Evolutionary conservation across 139 green algal species (phyloP).

Genomic region (Coelastrella sp.): DNA sequence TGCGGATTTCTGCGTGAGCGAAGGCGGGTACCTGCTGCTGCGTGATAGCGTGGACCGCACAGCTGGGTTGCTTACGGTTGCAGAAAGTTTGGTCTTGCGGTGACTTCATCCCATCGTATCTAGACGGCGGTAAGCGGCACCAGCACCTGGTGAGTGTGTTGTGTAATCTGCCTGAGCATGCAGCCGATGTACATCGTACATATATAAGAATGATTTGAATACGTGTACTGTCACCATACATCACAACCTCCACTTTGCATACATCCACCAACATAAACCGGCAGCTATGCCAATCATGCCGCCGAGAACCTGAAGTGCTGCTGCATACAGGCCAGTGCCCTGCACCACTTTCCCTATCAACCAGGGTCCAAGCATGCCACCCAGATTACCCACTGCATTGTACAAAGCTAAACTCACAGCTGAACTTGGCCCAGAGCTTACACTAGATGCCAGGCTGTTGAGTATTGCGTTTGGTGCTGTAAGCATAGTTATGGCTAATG

Average conservation of each 20-base stretch:
- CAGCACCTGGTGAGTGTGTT: not conserved
- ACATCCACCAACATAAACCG: slow-evolving; percentile 18
- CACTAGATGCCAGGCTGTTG: slow-evolving; percentile 31
- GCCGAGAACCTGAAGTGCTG: slow-evolving; percentile 35
- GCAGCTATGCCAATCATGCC: slow-evolving; percentile 4
- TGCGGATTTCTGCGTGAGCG: too few relatives aligned
- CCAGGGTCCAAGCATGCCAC: slow-evolving; percentile 31
- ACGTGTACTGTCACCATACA: not conserved
- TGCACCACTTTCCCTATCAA: slow-evolving; percentile 32
- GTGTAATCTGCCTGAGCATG: not conserved
- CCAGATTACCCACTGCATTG: slow-evolving; percentile 42
- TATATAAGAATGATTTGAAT: too few relatives aligned
- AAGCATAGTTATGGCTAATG: not conserved
- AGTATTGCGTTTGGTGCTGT: slow-evolving; percentile 47
- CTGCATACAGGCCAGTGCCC: slow-evolving; percentile 19
- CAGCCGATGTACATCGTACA: too few relatives aligned
- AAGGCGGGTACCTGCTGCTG: too few relatives aligned
- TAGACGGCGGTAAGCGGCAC: not conserved
- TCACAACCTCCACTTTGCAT: not conserved
- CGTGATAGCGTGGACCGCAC: too few relatives aligned
- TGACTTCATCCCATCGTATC: not conserved
- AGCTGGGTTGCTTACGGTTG: not conserved
- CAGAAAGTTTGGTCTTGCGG: not conserved
- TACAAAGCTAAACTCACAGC: slow-evolving; percentile 34
- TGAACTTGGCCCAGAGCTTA: not conserved